Evolutionary conservation across 2,329 filamentous ascomycete species (phyloP).

Genomic region (Dactylellina sp.): DNA sequence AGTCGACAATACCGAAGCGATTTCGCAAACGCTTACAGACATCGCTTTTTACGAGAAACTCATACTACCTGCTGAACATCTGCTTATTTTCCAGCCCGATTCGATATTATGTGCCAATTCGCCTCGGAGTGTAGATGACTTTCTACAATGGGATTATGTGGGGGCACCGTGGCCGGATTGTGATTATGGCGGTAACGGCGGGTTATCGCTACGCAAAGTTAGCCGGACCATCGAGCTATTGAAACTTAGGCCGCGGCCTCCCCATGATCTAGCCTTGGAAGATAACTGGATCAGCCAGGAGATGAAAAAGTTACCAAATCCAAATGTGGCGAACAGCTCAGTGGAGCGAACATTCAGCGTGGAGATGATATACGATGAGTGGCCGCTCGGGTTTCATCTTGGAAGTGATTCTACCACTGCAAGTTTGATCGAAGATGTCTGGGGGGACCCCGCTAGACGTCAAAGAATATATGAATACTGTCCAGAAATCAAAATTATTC

Average conservation of each 20-base stretch:
- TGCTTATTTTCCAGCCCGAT: conserved; percentile 70
- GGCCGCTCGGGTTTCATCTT: conserved; percentile 72
- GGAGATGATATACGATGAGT: conserved; percentile 65
- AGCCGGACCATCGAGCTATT: conserved; percentile 68
- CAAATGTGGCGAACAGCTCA: conserved; percentile 68
- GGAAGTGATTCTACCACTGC: conserved; percentile 60
- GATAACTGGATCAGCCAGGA: conserved; percentile 69
- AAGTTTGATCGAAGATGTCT: conserved; percentile 64
- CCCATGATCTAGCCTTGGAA: conserved; percentile 67
- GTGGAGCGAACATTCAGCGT: conserved; percentile 68
- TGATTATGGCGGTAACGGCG: conserved; percentile 67
- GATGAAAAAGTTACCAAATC: conserved; percentile 67
- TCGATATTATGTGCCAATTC: conserved; percentile 70
- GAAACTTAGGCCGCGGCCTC: conserved; percentile 65
- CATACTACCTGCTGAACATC: conserved; percentile 68
- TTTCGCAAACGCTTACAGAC: conserved; percentile 68
- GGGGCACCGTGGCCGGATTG: conserved; percentile 66
- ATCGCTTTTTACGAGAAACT: conserved; percentile 69
- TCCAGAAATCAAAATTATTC: conserved; percentile 71
- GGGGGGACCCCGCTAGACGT: conserved; percentile 67
- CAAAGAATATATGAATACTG: conserved; percentile 71
- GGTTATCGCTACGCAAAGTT: conserved; percentile 69
- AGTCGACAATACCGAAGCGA: conserved; percentile 68
- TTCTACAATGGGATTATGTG: conserved; percentile 68
- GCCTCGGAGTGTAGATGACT: conserved; percentile 66